Conservation (phyloP, 2,329 filamentous ascomycete genomes). For the Cercospora sp. region DNA sequence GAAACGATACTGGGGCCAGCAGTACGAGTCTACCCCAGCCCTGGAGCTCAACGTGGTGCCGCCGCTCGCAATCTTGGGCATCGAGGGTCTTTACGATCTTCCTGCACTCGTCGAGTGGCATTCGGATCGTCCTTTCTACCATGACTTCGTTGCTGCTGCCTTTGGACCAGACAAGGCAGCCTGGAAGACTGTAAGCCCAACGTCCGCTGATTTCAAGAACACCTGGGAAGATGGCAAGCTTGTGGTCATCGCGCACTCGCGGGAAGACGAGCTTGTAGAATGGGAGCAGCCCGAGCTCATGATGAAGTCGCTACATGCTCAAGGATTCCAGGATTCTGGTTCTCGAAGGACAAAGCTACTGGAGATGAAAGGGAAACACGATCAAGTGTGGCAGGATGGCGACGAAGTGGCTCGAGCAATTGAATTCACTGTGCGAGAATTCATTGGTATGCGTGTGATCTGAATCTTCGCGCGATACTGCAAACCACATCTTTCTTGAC, state of each 20-base stretch:
- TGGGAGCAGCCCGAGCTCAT: slow-evolving; percentile 61
- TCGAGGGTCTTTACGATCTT: slow-evolving; percentile 69
- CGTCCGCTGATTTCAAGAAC: slow-evolving; percentile 45
- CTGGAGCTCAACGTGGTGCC: slow-evolving; percentile 32
- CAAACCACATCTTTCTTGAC: background rate
- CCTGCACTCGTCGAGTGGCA: slow-evolving; percentile 53
- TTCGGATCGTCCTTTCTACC: slow-evolving; percentile 52
- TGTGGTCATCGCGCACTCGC: slow-evolving; percentile 49
- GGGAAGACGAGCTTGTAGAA: slow-evolving; percentile 52
- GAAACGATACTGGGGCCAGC: slow-evolving; percentile 42
- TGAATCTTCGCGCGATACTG: background rate
- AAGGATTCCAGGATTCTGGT: slow-evolving; percentile 42
- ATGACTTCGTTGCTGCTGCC: slow-evolving; percentile 58
- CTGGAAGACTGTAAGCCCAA: slow-evolving; percentile 61
- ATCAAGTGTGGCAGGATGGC: slow-evolving; percentile 64
- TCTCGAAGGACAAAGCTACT: slow-evolving; percentile 42
- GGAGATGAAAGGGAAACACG: slow-evolving; percentile 60
- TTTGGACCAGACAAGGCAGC: slow-evolving; percentile 55
- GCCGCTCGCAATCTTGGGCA: slow-evolving; percentile 58
- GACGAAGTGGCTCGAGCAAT: slow-evolving; percentile 53
- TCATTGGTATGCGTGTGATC: slow-evolving; percentile 13
- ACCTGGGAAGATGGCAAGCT: slow-evolving; percentile 44
- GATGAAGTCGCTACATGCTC: slow-evolving; percentile 50
- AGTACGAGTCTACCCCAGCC: slow-evolving; percentile 32
- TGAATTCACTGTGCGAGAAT: slow-evolving; percentile 29